phyloP scores from a whole-genome alignment of 2,329 filamentous ascomycete species.

The Aspergillus sp. region DNA sequence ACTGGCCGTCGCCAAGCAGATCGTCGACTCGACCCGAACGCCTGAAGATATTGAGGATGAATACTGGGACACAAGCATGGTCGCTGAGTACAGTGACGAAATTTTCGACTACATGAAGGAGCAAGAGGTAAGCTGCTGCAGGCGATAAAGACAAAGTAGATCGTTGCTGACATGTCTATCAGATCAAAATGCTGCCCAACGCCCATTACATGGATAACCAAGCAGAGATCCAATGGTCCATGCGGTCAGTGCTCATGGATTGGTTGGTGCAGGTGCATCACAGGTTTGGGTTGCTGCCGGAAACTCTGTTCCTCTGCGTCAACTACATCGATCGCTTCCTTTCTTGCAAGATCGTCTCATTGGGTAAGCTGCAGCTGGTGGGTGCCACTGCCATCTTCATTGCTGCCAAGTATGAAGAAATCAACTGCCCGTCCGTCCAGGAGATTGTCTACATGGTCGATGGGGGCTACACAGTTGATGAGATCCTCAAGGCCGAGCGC shows the following conservation, averaged over 20 bases:
- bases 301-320: conserved; percentile 90
- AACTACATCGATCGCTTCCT: conserved; percentile 98
- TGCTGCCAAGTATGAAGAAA: conserved; percentile 97
- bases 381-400: conserved; percentile 94
- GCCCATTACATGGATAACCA: conserved; percentile 96
- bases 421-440: conserved; percentile 89
- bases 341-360: conserved; percentile 87
- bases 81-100: conserved; percentile 91
- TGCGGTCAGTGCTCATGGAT: conserved; percentile 95
- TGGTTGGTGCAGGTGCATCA: conserved; percentile 96
- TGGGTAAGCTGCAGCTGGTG: conserved; percentile 91
- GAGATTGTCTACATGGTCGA: conserved; percentile 99
- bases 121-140: conserved; percentile 63
- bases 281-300: conserved; percentile 83
- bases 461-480: conserved; percentile 78
- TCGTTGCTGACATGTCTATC: conserved; percentile 16
- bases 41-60: conserved; percentile 82
- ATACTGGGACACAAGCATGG: conserved; percentile 92
- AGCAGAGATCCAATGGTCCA: conserved; percentile 97
- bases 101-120: conserved; percentile 90
- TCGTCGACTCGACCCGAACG: conserved; percentile 63
- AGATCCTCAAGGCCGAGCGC: conserved; percentile 93
- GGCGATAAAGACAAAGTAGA: not conserved
- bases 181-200: conserved; percentile 79
- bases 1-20: conserved; percentile 61